Conservation (phyloP, 164 flowering plant genomes). For the Chloranthus sessilifolius region DNA sequence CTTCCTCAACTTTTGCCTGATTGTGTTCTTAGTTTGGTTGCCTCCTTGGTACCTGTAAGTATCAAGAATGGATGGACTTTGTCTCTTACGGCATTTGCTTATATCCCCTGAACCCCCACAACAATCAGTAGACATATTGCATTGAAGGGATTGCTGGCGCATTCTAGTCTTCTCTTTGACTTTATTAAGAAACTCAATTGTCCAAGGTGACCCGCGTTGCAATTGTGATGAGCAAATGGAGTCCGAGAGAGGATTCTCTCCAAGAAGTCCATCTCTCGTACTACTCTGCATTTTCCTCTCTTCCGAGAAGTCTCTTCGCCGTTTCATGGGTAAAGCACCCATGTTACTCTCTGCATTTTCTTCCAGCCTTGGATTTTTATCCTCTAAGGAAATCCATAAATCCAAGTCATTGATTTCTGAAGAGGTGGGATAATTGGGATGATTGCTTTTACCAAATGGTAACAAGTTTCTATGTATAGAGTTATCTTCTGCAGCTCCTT, state of each 20-base stretch:
- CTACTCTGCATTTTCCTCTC: slow-evolving; percentile 21
- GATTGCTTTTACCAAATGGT: slow-evolving; percentile 28
- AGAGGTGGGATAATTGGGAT: slow-evolving; percentile 30
- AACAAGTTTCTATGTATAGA: slow-evolving; percentile 28
- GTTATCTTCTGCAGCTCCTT: slow-evolving; percentile 19
- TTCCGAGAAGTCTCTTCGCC: slow-evolving; percentile 21
- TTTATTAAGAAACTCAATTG: slow-evolving; percentile 77
- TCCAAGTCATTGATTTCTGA: slow-evolving; percentile 32
- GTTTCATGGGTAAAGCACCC: slow-evolving; percentile 15
- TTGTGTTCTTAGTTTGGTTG: slow-evolving; percentile 29
- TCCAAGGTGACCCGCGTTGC: slow-evolving; percentile 81
- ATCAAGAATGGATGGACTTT: slow-evolving; percentile 82
- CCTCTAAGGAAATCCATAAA: slow-evolving; percentile 22
- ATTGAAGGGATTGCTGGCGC: slow-evolving; percentile 44
- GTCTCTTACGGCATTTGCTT: slow-evolving; percentile 46
- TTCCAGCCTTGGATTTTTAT: slow-evolving; percentile 18
- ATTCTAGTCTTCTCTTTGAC: slow-evolving; percentile 65
- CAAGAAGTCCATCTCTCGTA: slow-evolving; percentile 18
- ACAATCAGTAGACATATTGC: slow-evolving; percentile 25
- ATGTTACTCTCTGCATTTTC: slow-evolving; percentile 14
- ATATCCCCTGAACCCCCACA: slow-evolving; percentile 24
- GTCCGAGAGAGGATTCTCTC: slow-evolving; percentile 44
- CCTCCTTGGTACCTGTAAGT: slow-evolving; percentile 65
- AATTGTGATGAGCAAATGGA: slow-evolving; percentile 39
- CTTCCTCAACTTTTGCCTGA: slow-evolving; percentile 43